Conservation (phyloP, 176 grass and related monocot species). For the Chrysopogon serrulatus region DNA sequence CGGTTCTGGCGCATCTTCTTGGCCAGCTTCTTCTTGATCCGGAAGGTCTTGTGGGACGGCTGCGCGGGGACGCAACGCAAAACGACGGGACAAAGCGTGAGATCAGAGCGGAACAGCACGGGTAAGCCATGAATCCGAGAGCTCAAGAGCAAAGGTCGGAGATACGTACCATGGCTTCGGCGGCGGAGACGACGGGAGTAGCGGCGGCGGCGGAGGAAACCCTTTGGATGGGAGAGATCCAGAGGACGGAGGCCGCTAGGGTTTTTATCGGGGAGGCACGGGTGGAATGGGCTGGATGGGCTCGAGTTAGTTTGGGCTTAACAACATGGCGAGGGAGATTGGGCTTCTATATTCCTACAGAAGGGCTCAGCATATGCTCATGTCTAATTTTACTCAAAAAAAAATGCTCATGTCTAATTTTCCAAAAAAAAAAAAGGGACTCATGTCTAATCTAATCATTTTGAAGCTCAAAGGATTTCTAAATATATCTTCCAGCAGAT, state of each 20-base stretch:
- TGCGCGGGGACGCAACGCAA: slow-evolving; percentile 1
- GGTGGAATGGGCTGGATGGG: background rate
- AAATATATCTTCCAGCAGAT: no score
- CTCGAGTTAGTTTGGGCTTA: background rate
- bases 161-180: slow-evolving; percentile 42
- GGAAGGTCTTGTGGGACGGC: slow-evolving; percentile 97
- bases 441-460: no score
- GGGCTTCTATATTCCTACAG: background rate
- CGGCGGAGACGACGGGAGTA: background rate
- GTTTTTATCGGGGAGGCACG: slow-evolving; percentile 3
- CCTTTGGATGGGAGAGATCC: slow-evolving; percentile 37
- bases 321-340: background rate
- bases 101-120: background rate
- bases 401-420: no score
- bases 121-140: background rate
- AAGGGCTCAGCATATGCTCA: no score
- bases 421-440: no score
- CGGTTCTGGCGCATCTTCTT: slow-evolving; percentile 97
- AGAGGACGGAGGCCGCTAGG: background rate
- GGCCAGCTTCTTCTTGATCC: slow-evolving; percentile 88
- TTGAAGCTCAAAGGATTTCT: no score
- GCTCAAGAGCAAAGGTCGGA: background rate
- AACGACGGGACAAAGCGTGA: background rate
- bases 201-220: slow-evolving; percentile 35
- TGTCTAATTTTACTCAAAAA: no score